Conservation (phyloP, 805 yeast genomes). For the Suhomyces pyralidae region DNA sequence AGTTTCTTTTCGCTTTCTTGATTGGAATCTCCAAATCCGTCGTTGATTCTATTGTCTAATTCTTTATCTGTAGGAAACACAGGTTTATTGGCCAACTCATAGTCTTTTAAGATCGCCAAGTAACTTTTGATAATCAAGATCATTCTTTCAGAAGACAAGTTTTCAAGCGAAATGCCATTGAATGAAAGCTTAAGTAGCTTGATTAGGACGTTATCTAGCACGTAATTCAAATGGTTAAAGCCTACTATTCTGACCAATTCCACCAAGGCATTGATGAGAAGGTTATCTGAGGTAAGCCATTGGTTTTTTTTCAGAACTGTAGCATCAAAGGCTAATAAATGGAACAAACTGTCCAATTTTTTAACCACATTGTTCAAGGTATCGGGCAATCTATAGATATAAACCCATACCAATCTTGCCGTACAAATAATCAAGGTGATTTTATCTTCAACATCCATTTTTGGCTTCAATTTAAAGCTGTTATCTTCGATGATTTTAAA, state of each 20-base stretch:
- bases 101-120: conserved; percentile 65
- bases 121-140: conserved; percentile 70
- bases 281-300: conserved; percentile 70
- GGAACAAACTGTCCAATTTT: conserved; percentile 64
- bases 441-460: conserved; percentile 47
- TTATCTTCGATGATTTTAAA: conserved; percentile 60
- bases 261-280: conserved; percentile 61
- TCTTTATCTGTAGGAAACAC: conserved; percentile 65
- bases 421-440: conserved; percentile 60
- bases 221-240: conserved; percentile 70
- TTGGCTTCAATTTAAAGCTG: conserved; percentile 62
- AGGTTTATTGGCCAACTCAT: conserved; percentile 55
- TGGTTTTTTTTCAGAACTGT: conserved; percentile 54
- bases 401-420: conserved; percentile 85
- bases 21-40: not conserved
- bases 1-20: conserved; percentile 1
- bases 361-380: conserved; percentile 84
- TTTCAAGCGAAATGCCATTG: conserved; percentile 58
- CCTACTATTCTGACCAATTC: conserved; percentile 79
- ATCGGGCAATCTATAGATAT: conserved; percentile 80
- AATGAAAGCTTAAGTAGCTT: conserved; percentile 65
- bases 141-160: conserved; percentile 64
- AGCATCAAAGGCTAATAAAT: conserved; percentile 49
- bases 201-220: conserved; percentile 72
- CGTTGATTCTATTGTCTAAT: conserved; percentile 1